Percentiles rank a stretch among this genome's conserved stretches.
phyloP scores from a whole-genome alignment of 2,329 filamentous ascomycete species.

The Endothia cerciana region DNA sequence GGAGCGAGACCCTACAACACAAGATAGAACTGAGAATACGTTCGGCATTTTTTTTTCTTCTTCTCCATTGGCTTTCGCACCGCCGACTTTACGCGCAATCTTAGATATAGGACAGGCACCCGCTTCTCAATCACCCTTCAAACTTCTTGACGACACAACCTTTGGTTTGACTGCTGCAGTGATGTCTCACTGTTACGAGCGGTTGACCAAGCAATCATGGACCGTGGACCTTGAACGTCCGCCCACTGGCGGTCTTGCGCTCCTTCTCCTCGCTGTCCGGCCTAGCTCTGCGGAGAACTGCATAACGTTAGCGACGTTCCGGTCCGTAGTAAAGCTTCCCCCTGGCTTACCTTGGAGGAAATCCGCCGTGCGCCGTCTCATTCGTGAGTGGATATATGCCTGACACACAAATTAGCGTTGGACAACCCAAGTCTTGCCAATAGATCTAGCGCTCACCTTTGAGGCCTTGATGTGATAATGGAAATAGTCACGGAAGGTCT shows the following conservation, averaged over 20 bases:
- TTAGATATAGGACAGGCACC: neutral
- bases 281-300: slow-evolving; percentile 92
- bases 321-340: neutral
- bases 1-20: neutral
- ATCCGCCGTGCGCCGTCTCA: slow-evolving; percentile 96
- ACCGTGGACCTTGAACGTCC: slow-evolving; percentile 75
- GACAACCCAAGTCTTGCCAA: slow-evolving; percentile 24
- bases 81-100: neutral
- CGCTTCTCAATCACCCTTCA: neutral
- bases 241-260: slow-evolving; percentile 94
- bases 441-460: slow-evolving; percentile 59
- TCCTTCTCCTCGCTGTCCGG: slow-evolving; percentile 97
- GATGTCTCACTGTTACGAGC: neutral
- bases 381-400: slow-evolving; percentile 97
- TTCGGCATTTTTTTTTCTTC: neutral
- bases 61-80: neutral
- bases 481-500: slow-evolving; percentile 99
- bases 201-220: slow-evolving; percentile 28
- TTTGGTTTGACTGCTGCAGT: neutral
- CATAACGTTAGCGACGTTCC: slow-evolving; percentile 34
- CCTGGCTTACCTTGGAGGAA: slow-evolving; percentile 83
- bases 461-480: slow-evolving; percentile 99
- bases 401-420: slow-evolving; percentile 36
- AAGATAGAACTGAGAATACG: neutral
- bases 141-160: neutral